Base-by-base conservation (phyloP, 176 grass and related monocot species). In the Echinochloa phyllopogon region DNA sequence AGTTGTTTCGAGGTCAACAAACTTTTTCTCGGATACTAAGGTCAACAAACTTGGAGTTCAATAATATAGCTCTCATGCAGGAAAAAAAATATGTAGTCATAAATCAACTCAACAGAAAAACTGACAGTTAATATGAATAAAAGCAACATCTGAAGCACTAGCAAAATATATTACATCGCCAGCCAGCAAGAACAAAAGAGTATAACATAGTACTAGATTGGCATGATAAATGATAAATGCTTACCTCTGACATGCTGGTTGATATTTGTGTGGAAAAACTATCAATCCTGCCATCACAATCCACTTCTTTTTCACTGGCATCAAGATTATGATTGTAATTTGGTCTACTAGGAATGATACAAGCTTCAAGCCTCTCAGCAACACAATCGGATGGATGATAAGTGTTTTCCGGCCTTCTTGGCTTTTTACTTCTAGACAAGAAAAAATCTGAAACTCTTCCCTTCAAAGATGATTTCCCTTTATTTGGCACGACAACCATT, bases 401-500 rank as follows among this genome's bases (percentile, higher is more conserved):
- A 70, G 5, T 17, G 11, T 42, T 36, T 82, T 83, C 89, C 52
- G 83, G 83, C 87, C 85, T 86, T 74, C 25, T 73, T 60, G 52
- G 43, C 33, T 76, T 99, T 80, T 86, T 97, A 89, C 77, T 83
- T 89, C 29, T 94, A 68, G 87, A 77, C 43, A 94, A 96, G 75
- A 99, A 82, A 84, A 98, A 87, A 69, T 75, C 77, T 36, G 96
- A 98, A 83, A 98, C 85, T 90, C 87, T 98, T 72, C 69, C 92
- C 73, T 78, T 91, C 44, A 94, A 94, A 92, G 29, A 89, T 84
- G 76, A 78, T 53, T 91, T 92, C 42, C 47, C 88, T 69, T 93
- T 89, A 78, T 90, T 79, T 83, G 88, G 38, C 57, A 71, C 23
- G 45, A 76, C 42, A 71, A 76, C 55, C 55, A 75, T 59, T 59